Base-by-base conservation (phyloP, 1,139 yeast species). In the Blastobotrys elegans region DNA sequence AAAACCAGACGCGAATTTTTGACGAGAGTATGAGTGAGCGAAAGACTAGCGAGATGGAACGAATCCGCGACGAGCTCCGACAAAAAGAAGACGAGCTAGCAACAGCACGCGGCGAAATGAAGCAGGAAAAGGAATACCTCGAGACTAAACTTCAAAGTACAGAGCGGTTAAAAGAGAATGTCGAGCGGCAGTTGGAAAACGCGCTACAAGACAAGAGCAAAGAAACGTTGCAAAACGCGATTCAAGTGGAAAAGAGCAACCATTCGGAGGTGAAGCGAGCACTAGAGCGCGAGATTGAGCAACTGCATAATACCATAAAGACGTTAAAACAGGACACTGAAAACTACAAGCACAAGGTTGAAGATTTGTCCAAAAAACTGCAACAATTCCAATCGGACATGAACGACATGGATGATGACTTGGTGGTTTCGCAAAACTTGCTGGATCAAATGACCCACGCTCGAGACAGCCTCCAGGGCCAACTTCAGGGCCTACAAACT, bases 331-430 rank as follows among this genome's bases (percentile, higher is more conserved):
- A 50, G 18, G 48, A 53, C 20, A 5, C 40, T 17, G 48, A 42
- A 27, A 18, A 32, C 5, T 16, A 17, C 11, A 46, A 50, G 22
- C 36, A 53, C 2, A 53, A 48, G 16, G 41, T 61, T 13, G 62
- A 59, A 13, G 52, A 53, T n/a, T 40, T 50, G 29, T 38, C 43
- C 4, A 47, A 51, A 21, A 47, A 52, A 35, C 24, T 36, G 41
- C 22, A 58, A 51, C 21, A 59, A 53, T 49, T 61, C n/a, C 61
- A 57, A 40, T 47, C 46, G 8, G 56, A 59, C 35, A 52, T 42
- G 26, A 49, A 48, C 34, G 57, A 45, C 45, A 51, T 47, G 41
- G 53, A 47, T 53, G 63, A 43, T 46, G 59, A 53, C 34, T 46
- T 54, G 32, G 50, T 51, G 18, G 48, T 53, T 20, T 43, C 54